Evolutionary conservation across 306 rosid species (phyloP).

Genomic region (Cicer bijugum): DNA sequence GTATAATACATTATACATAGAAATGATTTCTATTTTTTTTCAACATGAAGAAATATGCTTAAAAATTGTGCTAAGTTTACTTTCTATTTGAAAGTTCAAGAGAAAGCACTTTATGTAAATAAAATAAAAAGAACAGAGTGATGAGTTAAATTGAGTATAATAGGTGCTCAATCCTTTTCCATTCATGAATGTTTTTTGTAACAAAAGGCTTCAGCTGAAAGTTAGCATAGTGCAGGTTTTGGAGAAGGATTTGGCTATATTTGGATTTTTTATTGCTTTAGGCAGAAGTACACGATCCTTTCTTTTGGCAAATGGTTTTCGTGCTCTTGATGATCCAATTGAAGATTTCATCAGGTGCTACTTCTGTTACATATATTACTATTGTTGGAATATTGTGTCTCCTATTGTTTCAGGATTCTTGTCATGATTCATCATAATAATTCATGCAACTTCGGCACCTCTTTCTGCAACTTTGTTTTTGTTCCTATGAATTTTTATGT

Average conservation of each 20-base stretch:
- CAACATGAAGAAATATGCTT: neutral
- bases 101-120: constrained; percentile 18
- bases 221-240: constrained; percentile 69
- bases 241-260: constrained; percentile 95
- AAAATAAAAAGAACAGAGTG: constrained; percentile 16
- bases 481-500: constrained; percentile 43
- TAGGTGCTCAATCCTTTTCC: constrained; percentile 33
- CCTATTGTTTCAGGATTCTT: constrained; percentile 38
- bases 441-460: constrained; percentile 1
- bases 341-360: constrained; percentile 84
- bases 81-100: constrained; percentile 3
- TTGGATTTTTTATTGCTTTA: constrained; percentile 97
- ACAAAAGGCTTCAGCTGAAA: constrained; percentile 44
- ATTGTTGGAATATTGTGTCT: constrained; percentile 29
- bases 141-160: constrained; percentile 38
- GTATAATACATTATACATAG: neutral
- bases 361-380: constrained; percentile 41
- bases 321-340: constrained; percentile 66
- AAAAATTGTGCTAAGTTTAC: constrained; percentile 16
- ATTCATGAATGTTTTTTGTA: constrained; percentile 22
- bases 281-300: constrained; percentile 83
- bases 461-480: constrained; percentile 5
- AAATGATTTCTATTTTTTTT: neutral
- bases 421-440: constrained; percentile 19
- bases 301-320: constrained; percentile 79